Evolutionary conservation across 805 yeast species (phyloP), one percentile per base, ranked within the genome.

Genomic region (Candida ponderosae): DNA sequence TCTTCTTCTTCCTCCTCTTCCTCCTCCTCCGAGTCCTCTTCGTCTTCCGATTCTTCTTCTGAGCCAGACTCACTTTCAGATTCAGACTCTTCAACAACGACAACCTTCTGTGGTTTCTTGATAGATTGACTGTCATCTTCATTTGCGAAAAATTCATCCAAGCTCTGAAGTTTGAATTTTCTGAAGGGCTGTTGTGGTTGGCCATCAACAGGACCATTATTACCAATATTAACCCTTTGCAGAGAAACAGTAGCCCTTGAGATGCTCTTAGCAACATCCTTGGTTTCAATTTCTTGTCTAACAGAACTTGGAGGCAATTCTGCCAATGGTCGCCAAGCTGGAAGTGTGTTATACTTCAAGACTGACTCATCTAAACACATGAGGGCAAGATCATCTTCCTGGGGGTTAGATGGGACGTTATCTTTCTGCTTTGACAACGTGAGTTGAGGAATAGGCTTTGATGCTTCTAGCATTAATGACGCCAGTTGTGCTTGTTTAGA

Each of bases 131-230:
- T 21, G 47, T 44, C 20, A 41, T 40, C 34, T 27, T 36, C 41
- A 41, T 69, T 70, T 3, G 73, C 81, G 47, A 89, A 79, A 55
- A 89, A 89, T 43, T 89, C 97, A 51, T 89, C 97, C 40, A 89
- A 61, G 40, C 89, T 82, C 55, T 86, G 95, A 29, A 83, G 57
- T 41, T 74, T 72, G 49, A 76, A 80, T 37, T 64, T 67, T 44
- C 58, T 63, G 11, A 38, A 31, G 17, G 42, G 40, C 15, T 42
- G 37, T 24, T 19, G 34, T 28, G 36, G 38, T 9, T 38, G 29
- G 9, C 14, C 31, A 6, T 13, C 31, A 19, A 27, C 24, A 3
- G 29, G 35, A 7, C 41, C 40, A 29, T 47, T 55, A 8, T 49
- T 43, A 29, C 45, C 26, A 13, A 18, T 9, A 10, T 23, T 21